Percentiles rank a stretch among this genome's conserved stretches.
These are phyloP conservation scores for Beta vulgaris DNA, from an alignment of 148 eudicot species.

Conservation along the genomic window DNA sequence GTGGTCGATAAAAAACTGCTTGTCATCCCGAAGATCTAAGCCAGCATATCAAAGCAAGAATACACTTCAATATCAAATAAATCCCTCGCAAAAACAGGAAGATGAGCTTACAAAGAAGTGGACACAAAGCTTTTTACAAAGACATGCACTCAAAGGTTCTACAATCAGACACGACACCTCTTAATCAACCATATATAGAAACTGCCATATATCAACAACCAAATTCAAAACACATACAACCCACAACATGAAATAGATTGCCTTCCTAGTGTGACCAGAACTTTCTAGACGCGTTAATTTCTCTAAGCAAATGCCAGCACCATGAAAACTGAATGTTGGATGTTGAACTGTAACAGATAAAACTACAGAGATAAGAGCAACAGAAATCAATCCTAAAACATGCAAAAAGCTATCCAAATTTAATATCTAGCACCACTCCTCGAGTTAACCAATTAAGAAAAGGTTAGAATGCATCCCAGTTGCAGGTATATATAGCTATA, in stretches of 20 bases:
- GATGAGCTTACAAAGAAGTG: not conserved
- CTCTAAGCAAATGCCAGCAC: not conserved
- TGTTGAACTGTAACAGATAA: not conserved
- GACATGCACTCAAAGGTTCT: too few species aligned
- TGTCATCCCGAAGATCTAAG: slow-evolving; percentile 84
- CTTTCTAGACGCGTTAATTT: not conserved
- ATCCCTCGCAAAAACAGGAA: not conserved
- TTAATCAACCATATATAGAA: not conserved
- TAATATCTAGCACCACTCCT: not conserved
- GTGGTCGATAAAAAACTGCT: slow-evolving; percentile 76
- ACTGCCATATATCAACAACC: not conserved
- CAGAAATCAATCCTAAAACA: not conserved
- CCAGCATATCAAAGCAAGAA: slow-evolving; percentile 26
- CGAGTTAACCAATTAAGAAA: too few species aligned
- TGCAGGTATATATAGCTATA: not conserved
- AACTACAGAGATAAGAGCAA: not conserved
- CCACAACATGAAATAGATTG: not conserved
- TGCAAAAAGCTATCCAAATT: not conserved
- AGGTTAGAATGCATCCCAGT: not conserved
- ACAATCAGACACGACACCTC: not conserved
- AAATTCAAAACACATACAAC: not conserved
- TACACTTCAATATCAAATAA: slow-evolving; percentile 4
- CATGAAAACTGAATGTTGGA: not conserved
- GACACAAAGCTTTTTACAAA: not conserved
- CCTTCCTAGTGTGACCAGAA: not conserved